phyloP scores from a whole-genome alignment of 2,329 filamentous ascomycete genomes.

The Alternaria arbusti region DNA sequence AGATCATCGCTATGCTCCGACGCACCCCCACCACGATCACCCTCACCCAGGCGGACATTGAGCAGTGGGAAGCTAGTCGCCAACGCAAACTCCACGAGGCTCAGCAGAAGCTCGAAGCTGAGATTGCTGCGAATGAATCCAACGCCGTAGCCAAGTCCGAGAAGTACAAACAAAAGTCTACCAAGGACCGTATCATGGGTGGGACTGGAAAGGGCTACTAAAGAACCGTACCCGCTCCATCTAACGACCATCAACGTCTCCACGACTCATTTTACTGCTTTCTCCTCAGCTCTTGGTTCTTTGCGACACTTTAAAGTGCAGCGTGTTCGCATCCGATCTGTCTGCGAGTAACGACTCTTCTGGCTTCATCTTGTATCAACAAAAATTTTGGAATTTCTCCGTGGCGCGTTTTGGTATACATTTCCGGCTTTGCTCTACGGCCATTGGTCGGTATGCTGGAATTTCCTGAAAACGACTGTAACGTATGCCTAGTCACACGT shows the following conservation, averaged over 20 bases:
- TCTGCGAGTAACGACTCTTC: not conserved
- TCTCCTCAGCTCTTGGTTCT: conserved; percentile 9
- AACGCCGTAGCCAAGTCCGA: conserved; percentile 22
- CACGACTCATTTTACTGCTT: conserved; percentile 29
- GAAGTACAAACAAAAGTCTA: conserved; percentile 28
- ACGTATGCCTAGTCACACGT: not conserved
- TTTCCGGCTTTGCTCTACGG: not conserved
- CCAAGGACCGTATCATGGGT: conserved; percentile 44
- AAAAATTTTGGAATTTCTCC: not conserved
- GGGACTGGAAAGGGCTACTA: conserved; percentile 18
- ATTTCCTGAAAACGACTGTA: not conserved
- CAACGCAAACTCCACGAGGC: conserved; percentile 41
- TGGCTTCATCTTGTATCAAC: not conserved
- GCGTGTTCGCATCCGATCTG: not conserved
- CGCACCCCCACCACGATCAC: conserved; percentile 71
- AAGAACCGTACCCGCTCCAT: not conserved
- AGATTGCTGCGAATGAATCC: conserved; percentile 20
- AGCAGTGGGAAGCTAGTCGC: conserved; percentile 71
- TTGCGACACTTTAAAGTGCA: not conserved
- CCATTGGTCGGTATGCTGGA: not conserved
- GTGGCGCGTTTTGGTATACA: not conserved
- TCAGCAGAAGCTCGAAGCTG: conserved; percentile 26
- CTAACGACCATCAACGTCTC: not conserved
- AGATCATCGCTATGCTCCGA: conserved; percentile 63
- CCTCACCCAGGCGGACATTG: conserved; percentile 73